Percentiles rank a stretch among this genome's conserved stretches.
These are phyloP conservation scores for Hygrocybe punicea DNA, from an alignment of 768 basidiomycete species.

Conservation along the genomic window DNA sequence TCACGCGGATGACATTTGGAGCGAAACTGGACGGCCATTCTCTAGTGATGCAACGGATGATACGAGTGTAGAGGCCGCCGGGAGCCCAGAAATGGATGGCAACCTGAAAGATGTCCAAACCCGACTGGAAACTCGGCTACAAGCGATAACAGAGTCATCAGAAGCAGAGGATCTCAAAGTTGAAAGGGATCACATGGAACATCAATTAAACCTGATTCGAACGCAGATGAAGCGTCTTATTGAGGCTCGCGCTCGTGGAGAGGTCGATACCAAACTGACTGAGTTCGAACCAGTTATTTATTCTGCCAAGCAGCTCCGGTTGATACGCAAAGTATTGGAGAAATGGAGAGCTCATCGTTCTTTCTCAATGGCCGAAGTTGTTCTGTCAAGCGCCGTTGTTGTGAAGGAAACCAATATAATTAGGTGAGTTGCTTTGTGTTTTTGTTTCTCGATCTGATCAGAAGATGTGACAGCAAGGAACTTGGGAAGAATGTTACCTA, in stretches of 20 bases:
- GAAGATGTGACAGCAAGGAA: slow-evolving; percentile 58
- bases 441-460: not conserved
- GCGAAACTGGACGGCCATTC: slow-evolving; percentile 77
- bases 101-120: slow-evolving; percentile 68
- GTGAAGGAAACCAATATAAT: slow-evolving; percentile 95
- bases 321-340: slow-evolving; percentile 79
- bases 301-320: slow-evolving; percentile 71
- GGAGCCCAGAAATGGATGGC: slow-evolving; percentile 65
- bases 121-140: slow-evolving; percentile 70
- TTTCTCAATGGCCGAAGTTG: slow-evolving; percentile 90
- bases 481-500: slow-evolving; percentile 83
- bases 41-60: slow-evolving; percentile 84
- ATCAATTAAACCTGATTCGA: slow-evolving; percentile 76
- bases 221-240: slow-evolving; percentile 78
- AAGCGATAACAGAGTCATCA: slow-evolving; percentile 51
- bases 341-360: slow-evolving; percentile 82
- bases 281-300: slow-evolving; percentile 81
- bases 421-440: slow-evolving; percentile 47
- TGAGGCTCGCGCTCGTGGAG: slow-evolving; percentile 74
- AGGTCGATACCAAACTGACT: slow-evolving; percentile 57
- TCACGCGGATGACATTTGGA: slow-evolving; percentile 85
- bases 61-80: slow-evolving; percentile 71
- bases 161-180: slow-evolving; percentile 84
- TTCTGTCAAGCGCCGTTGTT: slow-evolving; percentile 77
- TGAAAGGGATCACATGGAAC: slow-evolving; percentile 92